These are phyloP conservation scores for Camellia granthamiana DNA, from an alignment of 148 eudicot genomes.

Conservation along the genomic window DNA sequence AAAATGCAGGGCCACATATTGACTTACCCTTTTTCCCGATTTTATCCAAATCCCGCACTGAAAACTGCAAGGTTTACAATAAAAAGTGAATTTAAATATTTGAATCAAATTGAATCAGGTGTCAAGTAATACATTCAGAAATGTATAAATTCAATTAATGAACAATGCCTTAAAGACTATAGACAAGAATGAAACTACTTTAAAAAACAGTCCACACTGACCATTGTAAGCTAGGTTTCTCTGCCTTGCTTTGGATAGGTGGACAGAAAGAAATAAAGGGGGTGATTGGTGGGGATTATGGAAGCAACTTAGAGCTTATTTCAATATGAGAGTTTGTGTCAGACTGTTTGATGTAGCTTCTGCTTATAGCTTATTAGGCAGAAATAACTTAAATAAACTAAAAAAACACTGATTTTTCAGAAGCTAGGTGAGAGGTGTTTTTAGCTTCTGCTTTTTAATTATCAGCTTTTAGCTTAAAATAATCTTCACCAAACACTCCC, in stretches of 20 bases:
- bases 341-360: too few relatives aligned
- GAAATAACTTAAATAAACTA: too few relatives aligned
- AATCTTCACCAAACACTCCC: too few relatives aligned
- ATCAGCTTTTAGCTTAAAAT: too few relatives aligned
- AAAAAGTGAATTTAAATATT: not conserved
- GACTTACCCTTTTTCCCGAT: constrained; percentile 42
- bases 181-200: not conserved
- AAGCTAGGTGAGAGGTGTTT: too few relatives aligned
- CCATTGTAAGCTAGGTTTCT: not conserved
- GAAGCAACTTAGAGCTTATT: too few relatives aligned
- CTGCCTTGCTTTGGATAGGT: not conserved
- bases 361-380: too few relatives aligned
- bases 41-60: constrained; percentile 47
- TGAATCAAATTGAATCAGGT: not conserved
- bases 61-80: constrained; percentile 29
- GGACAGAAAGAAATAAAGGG: not conserved
- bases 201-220: not conserved
- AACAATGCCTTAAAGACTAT: not conserved
- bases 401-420: too few relatives aligned
- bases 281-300: too few relatives aligned
- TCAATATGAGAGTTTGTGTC: too few relatives aligned
- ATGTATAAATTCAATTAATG: not conserved
- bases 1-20: constrained; percentile 50
- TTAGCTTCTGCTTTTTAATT: too few relatives aligned
- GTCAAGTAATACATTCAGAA: not conserved